Conservation (phyloP, 2,329 filamentous ascomycete species). For the Venturia oleaginea region DNA sequence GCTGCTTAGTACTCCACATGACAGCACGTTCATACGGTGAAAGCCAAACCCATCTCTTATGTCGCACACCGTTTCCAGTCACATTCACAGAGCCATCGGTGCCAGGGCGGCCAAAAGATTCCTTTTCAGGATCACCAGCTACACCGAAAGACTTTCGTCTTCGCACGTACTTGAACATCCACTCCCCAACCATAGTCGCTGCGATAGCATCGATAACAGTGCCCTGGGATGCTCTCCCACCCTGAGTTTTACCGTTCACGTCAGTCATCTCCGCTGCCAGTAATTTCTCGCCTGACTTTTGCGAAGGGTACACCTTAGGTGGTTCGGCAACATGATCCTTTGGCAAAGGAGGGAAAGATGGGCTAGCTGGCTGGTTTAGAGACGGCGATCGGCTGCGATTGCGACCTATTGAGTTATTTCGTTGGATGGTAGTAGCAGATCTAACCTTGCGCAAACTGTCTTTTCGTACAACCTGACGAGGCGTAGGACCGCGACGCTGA, state of each 20-base stretch:
- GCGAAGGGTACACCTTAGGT: conserved; percentile 32
- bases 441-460: conserved; percentile 69
- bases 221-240: conserved; percentile 37
- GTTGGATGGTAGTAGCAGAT: conserved; percentile 66
- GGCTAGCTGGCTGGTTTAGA: conserved; percentile 62
- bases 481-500: conserved; percentile 24
- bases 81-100: conserved; percentile 58
- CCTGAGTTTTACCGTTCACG: conserved; percentile 2
- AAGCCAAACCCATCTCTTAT: conserved; percentile 98
- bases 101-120: conserved; percentile 40
- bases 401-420: conserved; percentile 37
- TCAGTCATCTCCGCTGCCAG: neutral
- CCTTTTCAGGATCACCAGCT: conserved; percentile 40
- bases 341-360: conserved; percentile 62
- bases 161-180: conserved; percentile 88
- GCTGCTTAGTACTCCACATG: conserved; percentile 98
- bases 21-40: conserved; percentile 93
- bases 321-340: conserved; percentile 60
- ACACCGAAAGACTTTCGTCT: conserved; percentile 86
- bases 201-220: conserved; percentile 93
- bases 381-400: conserved; percentile 45
- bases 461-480: conserved; percentile 41
- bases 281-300: conserved; percentile 15
- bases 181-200: conserved; percentile 96
- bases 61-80: conserved; percentile 57